Evolutionary conservation across 2,329 filamentous ascomycete genomes (phyloP).

Genomic region (Hirsutella rhossiliensis): DNA sequence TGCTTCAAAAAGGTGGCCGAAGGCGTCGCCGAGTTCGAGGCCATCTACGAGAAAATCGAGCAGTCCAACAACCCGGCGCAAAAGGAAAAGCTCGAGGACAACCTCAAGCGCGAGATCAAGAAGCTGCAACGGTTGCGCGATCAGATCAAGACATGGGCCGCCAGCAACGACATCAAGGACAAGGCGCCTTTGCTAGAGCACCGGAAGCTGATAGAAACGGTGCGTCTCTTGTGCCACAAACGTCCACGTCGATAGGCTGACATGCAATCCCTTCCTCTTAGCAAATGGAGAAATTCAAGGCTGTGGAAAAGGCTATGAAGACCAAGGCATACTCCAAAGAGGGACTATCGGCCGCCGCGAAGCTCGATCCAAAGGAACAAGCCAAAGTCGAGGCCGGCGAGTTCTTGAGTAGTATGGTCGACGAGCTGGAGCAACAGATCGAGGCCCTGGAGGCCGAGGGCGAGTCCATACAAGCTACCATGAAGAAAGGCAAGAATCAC

Average conservation of each 20-base stretch:
- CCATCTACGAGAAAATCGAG: slow-evolving; percentile 96
- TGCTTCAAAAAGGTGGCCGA: slow-evolving; percentile 98
- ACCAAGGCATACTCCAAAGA: slow-evolving; percentile 99
- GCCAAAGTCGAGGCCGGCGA: slow-evolving; percentile 82
- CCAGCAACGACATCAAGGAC: slow-evolving; percentile 98
- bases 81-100: slow-evolving; percentile 97
- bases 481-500: slow-evolving; percentile 94
- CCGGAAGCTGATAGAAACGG: slow-evolving; percentile 93
- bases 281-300: slow-evolving; percentile 99
- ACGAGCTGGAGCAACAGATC: slow-evolving; percentile 88
- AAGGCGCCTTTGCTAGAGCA: slow-evolving; percentile 91
- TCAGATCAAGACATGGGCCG: slow-evolving; percentile 99
- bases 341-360: slow-evolving; percentile 79
- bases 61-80: slow-evolving; percentile 85
- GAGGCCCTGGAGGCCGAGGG: slow-evolving; percentile 85
- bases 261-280: slow-evolving; percentile 20
- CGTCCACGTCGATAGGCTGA: neutral
- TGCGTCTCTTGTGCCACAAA: slow-evolving; percentile 31
- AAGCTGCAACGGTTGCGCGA: slow-evolving; percentile 95
- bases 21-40: slow-evolving; percentile 83
- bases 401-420: slow-evolving; percentile 77
- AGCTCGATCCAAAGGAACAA: slow-evolving; percentile 94
- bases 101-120: slow-evolving; percentile 98
- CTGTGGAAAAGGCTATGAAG: slow-evolving; percentile 99
- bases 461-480: slow-evolving; percentile 71